Percentiles rank a stretch among this genome's conserved stretches.
Evolutionary conservation across 768 basidiomycete genomes (phyloP).

Genomic region (Heimioporus sp.): DNA sequence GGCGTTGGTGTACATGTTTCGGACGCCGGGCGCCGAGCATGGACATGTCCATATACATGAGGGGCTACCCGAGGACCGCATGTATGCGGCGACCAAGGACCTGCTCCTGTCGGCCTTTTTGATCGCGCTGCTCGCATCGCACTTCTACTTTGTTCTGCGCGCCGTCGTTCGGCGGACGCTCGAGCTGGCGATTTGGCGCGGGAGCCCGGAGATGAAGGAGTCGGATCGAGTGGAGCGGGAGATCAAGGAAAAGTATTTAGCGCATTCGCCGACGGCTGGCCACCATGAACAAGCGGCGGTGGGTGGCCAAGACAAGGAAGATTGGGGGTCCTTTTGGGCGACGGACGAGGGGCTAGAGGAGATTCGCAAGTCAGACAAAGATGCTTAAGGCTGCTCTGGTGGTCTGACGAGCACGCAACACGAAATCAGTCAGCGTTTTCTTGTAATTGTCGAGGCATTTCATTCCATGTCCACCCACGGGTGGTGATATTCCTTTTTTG

Average conservation of each 20-base stretch:
- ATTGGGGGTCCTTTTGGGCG: constrained; percentile 56
- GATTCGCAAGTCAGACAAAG: constrained; percentile 64
- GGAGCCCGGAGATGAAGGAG: constrained; percentile 62
- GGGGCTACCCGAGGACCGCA: constrained; percentile 12
- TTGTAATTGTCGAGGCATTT: too few relatives aligned
- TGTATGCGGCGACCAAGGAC: constrained; percentile 41
- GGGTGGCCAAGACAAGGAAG: constrained; percentile 11
- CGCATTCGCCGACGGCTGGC: constrained; percentile 12
- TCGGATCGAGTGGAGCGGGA: constrained; percentile 54
- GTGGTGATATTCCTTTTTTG: too few relatives aligned
- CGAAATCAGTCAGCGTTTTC: too few relatives aligned
- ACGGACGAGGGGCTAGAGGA: constrained; percentile 75
- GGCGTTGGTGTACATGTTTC: constrained; percentile 90
- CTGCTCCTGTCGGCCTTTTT: constrained; percentile 63
- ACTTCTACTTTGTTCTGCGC: constrained; percentile 75
- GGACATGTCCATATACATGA: neutral
- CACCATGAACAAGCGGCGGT: neutral
- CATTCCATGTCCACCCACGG: too few relatives aligned
- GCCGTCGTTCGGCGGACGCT: constrained; percentile 63
- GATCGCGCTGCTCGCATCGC: constrained; percentile 80
- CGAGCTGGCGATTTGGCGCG: constrained; percentile 75
- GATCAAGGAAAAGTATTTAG: constrained; percentile 45
- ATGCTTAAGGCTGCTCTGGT: constrained; percentile 25
- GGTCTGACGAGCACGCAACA: too few relatives aligned
- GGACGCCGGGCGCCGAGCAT: constrained; percentile 33